Base-by-base conservation (phyloP, 192 early-diverging fungal species). In the Dissophora globulifera region DNA sequence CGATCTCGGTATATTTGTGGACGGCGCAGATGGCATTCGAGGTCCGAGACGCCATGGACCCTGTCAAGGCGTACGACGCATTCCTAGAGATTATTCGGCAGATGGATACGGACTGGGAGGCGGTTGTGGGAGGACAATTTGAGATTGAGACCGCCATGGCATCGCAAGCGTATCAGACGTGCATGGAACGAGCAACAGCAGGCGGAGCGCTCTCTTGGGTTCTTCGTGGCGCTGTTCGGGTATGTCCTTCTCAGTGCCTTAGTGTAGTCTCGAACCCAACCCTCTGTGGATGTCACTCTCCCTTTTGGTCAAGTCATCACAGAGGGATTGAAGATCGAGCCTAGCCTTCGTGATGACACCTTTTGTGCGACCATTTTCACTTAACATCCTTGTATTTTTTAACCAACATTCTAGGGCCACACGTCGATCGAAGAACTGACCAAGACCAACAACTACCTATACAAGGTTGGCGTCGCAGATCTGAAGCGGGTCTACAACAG, bases 1-100 rank as follows among this genome's bases (percentile, higher is more conserved):
- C 81, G 2, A 59, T 95, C 20, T 52, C 64, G 25, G 65, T 85
- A 16, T 67, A 74, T n/a, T 20, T 82, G 26, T 92, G 92, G 91
- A 59, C 84, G 0, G 84, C 85, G 13, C 80, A 83, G 46, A 76
- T 76, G 72, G 72, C 72, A 15, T 76, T 76, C 33, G 72, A 76
- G 47, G 32, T 67, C 22, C 30, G 72, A 2, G 72, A 67, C 20
- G 72, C 72, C 9, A 76, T 57, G 58, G 72, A 76, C 17, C 72
- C 72, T 31, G 27, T 76, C 27, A 76, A 76, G 47, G 72, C 72
- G 9, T 76, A 76, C 31, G 72, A 76, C 51, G 72, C 72, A 12
- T 76, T 76, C n/a, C 38, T 76, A 53, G 72, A 76, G 13, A 76
- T 76, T 32, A 76, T 76, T 50, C 63, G 63, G 42, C 17, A 41